Percentiles rank a stretch among this genome's conserved stretches.
phyloP scores from a whole-genome alignment of 148 eudicot species.

The Rhododendron simsii region DNA sequence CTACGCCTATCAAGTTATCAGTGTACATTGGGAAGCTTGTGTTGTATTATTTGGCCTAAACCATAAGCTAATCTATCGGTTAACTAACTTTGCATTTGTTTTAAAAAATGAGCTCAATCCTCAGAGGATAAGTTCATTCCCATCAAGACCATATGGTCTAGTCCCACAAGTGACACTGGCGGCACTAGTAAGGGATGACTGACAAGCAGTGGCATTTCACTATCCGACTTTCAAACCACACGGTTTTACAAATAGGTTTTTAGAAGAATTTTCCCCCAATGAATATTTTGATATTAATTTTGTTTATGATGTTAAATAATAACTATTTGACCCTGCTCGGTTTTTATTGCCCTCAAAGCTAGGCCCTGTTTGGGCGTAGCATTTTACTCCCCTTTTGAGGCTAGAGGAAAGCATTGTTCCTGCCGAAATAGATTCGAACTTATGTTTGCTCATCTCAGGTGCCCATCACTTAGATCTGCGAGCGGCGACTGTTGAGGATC shows the following conservation, averaged over 20 bases:
- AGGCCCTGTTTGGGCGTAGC: not conserved
- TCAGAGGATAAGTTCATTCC: not conserved
- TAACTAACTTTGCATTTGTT: not conserved
- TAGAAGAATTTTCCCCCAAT: not conserved
- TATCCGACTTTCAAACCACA: not conserved
- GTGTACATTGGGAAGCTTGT: not conserved
- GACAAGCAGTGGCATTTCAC: not conserved
- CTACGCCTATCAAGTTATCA: not conserved
- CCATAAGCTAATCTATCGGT: not conserved
- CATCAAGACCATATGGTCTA: not conserved
- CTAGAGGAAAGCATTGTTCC: not conserved
- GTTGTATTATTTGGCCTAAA: not conserved
- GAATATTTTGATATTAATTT: not conserved
- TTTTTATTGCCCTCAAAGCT: not conserved
- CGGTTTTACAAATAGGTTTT: not conserved
- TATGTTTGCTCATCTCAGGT: constrained; percentile 33
- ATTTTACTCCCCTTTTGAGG: not conserved
- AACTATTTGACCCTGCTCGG: not conserved
- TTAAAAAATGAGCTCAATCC: not conserved
- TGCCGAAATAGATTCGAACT: not conserved
- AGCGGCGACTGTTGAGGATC: constrained; percentile 62
- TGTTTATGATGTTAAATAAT: not conserved
- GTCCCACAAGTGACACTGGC: not conserved
- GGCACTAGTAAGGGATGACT: not conserved
- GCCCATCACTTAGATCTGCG: constrained; percentile 95